Conservation (phyloP, 2,329 filamentous ascomycete genomes). For the Zasmidium angulare region DNA sequence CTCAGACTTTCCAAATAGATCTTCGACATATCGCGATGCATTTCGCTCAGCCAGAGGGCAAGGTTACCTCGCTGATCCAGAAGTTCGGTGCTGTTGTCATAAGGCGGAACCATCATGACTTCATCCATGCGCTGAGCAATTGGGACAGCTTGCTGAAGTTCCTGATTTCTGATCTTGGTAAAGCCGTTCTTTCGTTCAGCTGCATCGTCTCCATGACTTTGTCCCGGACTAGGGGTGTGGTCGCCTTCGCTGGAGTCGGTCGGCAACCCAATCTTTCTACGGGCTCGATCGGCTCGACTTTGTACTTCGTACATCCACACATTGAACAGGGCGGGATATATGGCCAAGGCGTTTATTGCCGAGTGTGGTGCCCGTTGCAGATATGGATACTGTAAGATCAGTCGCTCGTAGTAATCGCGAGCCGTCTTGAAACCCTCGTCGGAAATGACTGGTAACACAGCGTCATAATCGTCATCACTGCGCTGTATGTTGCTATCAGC, state of each 20-base stretch:
- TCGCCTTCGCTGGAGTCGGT: constrained; percentile 8
- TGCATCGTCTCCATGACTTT: constrained; percentile 4
- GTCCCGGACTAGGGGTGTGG: neutral
- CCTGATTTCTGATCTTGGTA: constrained; percentile 26
- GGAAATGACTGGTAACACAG: constrained; percentile 11
- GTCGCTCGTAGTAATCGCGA: constrained; percentile 70
- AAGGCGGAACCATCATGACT: constrained; percentile 68
- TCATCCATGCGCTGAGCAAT: constrained; percentile 71
- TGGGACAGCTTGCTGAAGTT: constrained; percentile 59
- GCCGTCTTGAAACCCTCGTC: constrained; percentile 56
- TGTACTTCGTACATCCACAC: constrained; percentile 77
- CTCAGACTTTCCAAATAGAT: neutral
- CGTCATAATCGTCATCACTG: constrained; percentile 7
- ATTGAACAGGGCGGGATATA: constrained; percentile 78
- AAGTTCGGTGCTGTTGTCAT: constrained; percentile 65
- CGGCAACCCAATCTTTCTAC: constrained; percentile 25
- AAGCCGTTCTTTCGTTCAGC: constrained; percentile 31
- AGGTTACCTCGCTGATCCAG: constrained; percentile 72
- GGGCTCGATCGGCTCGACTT: constrained; percentile 53
- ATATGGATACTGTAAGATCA: constrained; percentile 76
- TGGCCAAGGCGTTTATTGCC: constrained; percentile 66
- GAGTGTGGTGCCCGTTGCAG: constrained; percentile 57
- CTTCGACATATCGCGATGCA: constrained; percentile 40
- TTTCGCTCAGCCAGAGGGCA: constrained; percentile 71
- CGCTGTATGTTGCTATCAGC: constrained; percentile 4